phyloP scores from a whole-genome alignment of 805 yeast genomes.

The Wickerhamiella cacticola region DNA sequence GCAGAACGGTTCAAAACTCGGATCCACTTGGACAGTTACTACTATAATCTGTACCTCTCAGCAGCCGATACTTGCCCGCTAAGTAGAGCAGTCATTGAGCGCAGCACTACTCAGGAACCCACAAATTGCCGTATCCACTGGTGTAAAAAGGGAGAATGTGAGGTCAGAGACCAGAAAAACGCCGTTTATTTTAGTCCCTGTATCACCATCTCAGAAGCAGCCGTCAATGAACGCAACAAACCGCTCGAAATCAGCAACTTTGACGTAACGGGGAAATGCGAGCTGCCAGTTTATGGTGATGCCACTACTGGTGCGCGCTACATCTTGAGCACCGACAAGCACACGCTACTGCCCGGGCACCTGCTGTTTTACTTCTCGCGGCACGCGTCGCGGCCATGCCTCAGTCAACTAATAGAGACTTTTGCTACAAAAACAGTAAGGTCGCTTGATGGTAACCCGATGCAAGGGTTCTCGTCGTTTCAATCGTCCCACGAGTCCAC shows the following conservation, averaged over 20 bases:
- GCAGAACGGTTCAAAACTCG: constrained; percentile 22
- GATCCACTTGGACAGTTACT: constrained; percentile 28
- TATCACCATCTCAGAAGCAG: constrained; percentile 12
- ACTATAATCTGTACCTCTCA: constrained; percentile 20
- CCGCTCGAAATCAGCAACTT: constrained; percentile 11
- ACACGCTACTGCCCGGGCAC: constrained; percentile 20
- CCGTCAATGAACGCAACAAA: constrained; percentile 13
- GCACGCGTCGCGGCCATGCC: constrained; percentile 27
- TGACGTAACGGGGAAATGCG: constrained; percentile 12
- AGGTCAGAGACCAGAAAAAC: constrained; percentile 14
- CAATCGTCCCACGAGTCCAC: constrained; percentile 3
- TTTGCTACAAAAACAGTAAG: constrained; percentile 15
- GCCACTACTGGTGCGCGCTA: constrained; percentile 16
- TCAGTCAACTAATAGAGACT: constrained; percentile 17
- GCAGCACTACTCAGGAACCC: constrained; percentile 15
- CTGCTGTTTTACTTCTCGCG: constrained; percentile 25
- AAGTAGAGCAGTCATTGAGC: constrained; percentile 17
- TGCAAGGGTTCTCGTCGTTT: constrained; percentile 9
- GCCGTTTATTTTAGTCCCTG: constrained; percentile 16
- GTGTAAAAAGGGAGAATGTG: constrained; percentile 19
- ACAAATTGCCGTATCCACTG: constrained; percentile 20
- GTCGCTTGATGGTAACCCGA: constrained; percentile 10
- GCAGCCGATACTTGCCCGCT: constrained; percentile 21
- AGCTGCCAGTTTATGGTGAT: constrained; percentile 9
- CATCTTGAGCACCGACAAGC: constrained; percentile 13